A percentile compares a stretch with the other conserved stretches of the same genome.
Evolutionary conservation across 768 basidiomycete genomes (phyloP).

Genomic region (Collybia sp.): DNA sequence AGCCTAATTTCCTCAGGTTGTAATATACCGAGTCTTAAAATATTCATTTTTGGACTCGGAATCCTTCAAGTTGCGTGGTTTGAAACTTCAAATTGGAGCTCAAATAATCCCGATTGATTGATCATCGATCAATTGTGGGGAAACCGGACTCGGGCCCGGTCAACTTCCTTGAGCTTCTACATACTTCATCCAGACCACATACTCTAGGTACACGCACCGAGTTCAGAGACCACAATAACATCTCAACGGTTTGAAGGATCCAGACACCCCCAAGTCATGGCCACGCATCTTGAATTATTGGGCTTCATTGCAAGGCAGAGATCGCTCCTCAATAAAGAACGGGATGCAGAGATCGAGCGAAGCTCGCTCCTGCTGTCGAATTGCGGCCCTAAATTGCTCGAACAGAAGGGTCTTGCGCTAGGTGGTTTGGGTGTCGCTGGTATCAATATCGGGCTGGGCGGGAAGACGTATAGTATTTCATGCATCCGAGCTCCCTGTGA

Average conservation of each 20-base stretch:
- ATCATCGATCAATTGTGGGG: neutral
- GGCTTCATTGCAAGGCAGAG: constrained; percentile 69
- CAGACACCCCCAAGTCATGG: constrained; percentile 13
- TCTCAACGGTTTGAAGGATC: neutral
- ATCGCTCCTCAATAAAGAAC: constrained; percentile 63
- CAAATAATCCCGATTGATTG: too few relatives aligned
- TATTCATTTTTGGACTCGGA: too few relatives aligned
- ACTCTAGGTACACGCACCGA: too few relatives aligned
- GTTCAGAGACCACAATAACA: constrained; percentile 1
- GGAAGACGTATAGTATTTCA: constrained; percentile 68
- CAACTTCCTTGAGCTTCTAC: neutral
- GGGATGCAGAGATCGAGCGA: constrained; percentile 80
- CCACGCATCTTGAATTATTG: constrained; percentile 31
- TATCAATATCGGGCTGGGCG: constrained; percentile 84
- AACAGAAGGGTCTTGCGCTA: constrained; percentile 81
- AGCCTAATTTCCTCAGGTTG: too few relatives aligned
- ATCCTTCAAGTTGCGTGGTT: neutral
- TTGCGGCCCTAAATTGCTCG: constrained; percentile 80
- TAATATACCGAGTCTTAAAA: too few relatives aligned
- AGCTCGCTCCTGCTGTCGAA: constrained; percentile 77
- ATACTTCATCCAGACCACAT: constrained; percentile 1
- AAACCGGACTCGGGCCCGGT: neutral
- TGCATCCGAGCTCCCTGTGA: constrained; percentile 1
- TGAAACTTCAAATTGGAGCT: neutral
- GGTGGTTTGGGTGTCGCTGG: constrained; percentile 65